phyloP scores from a whole-genome alignment of 2,329 filamentous ascomycete genomes.

The Xenoacremonium recifei region DNA sequence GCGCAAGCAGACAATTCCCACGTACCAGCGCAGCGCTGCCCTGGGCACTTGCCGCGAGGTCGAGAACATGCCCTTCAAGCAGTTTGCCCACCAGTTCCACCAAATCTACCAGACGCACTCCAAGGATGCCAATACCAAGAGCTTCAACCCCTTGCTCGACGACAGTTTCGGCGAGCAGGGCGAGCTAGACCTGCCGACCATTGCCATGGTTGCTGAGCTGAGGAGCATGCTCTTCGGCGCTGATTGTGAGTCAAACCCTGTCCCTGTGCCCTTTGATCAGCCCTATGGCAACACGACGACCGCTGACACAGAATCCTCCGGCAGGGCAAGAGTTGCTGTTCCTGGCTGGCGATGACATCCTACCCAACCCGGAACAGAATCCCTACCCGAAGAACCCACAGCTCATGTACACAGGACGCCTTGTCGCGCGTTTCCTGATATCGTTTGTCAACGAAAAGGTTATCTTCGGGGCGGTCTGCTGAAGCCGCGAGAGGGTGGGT shows the following conservation, averaged over 20 bases:
- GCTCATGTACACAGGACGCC: slow-evolving; percentile 50
- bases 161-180: slow-evolving; percentile 37
- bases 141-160: slow-evolving; percentile 57
- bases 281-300: not conserved
- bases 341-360: slow-evolving; percentile 45
- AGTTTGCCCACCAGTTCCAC: slow-evolving; percentile 61
- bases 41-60: slow-evolving; percentile 48
- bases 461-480: slow-evolving; percentile 46
- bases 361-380: slow-evolving; percentile 44
- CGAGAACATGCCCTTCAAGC: slow-evolving; percentile 59
- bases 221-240: slow-evolving; percentile 42
- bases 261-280: too few relatives aligned
- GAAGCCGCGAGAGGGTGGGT: slow-evolving; percentile 24
- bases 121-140: slow-evolving; percentile 44
- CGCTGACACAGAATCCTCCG: slow-evolving; percentile 16
- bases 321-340: slow-evolving; percentile 39
- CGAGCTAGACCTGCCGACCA: slow-evolving; percentile 46
- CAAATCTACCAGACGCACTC: slow-evolving; percentile 58
- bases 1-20: slow-evolving; percentile 34
- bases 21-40: slow-evolving; percentile 42
- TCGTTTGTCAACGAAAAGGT: slow-evolving; percentile 52
- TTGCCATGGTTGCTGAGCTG: slow-evolving; percentile 45
- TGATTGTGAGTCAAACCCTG: slow-evolving; percentile 40
- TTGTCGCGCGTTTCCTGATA: slow-evolving; percentile 53
- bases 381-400: slow-evolving; percentile 48